phyloP scores from a whole-genome alignment of 352 stramenopile genomes.

The Globisporangium radiosum region DNA sequence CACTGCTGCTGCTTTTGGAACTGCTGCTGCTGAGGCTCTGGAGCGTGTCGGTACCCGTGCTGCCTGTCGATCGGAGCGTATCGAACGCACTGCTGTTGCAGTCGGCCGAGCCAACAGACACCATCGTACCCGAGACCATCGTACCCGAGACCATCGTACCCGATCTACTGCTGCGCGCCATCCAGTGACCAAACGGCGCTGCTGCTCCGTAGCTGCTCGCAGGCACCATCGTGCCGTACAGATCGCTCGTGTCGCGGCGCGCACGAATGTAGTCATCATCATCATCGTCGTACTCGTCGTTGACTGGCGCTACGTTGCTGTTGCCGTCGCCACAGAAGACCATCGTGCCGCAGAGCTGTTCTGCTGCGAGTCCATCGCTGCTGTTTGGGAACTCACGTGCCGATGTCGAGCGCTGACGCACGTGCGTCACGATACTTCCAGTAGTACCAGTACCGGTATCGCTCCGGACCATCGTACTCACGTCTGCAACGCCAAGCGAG shows the following conservation, averaged over 20 bases:
- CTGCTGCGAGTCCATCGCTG: constrained; percentile 2
- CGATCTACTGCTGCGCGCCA: background rate
- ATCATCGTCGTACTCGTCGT: constrained; percentile 3
- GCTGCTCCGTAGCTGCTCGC: background rate
- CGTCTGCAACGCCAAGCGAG: constrained; percentile 51
- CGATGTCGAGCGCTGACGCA: constrained; percentile 14
- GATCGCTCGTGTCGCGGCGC: constrained; percentile 38
- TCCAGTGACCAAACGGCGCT: background rate
- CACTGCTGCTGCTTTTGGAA: background rate
- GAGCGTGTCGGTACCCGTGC: background rate
- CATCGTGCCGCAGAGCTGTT: constrained; percentile 36
- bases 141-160: constrained; percentile 12
- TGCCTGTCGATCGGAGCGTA: constrained; percentile 1
- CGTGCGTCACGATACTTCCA: constrained; percentile 14
- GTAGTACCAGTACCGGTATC: background rate
- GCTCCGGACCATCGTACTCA: constrained; percentile 58
- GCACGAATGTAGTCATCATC: constrained; percentile 14
- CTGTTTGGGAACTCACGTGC: background rate
- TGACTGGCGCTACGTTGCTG: background rate
- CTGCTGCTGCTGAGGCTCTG: constrained; percentile 13
- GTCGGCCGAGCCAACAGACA: background rate
- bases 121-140: constrained; percentile 4
- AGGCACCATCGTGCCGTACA: constrained; percentile 61
- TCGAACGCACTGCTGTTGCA: constrained; percentile 4
- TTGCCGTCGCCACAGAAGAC: constrained; percentile 23